Percentiles rank a stretch among this genome's conserved stretches.
phyloP scores from a whole-genome alignment of 2,329 filamentous ascomycete species.

The Lecanicillium sp. region DNA sequence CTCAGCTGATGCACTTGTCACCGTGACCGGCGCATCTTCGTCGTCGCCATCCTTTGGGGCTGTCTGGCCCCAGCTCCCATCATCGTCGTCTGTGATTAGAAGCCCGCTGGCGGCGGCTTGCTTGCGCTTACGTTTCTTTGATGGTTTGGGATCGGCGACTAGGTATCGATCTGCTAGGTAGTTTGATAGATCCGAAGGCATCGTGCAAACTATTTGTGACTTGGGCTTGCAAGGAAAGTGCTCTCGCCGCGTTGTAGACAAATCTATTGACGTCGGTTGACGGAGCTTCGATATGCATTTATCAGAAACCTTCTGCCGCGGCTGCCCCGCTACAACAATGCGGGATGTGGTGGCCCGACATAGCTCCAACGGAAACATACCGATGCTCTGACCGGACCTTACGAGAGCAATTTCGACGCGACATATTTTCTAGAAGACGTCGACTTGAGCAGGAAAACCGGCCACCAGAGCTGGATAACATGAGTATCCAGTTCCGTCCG shows the following conservation, averaged over 20 bases:
- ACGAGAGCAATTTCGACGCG: too few species aligned
- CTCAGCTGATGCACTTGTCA: slow-evolving; percentile 46
- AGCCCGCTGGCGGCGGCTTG: slow-evolving; percentile 40
- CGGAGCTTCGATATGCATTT: slow-evolving; percentile 4
- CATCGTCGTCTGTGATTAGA: slow-evolving; percentile 58
- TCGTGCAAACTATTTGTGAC: slow-evolving; percentile 16
- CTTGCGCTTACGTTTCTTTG: slow-evolving; percentile 59
- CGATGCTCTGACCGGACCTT: background rate
- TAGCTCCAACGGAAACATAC: slow-evolving; percentile 1
- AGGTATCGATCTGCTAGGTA: slow-evolving; percentile 93
- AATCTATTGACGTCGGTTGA: background rate
- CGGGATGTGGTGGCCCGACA: slow-evolving; percentile 3
- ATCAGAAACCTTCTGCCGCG: slow-evolving; percentile 2
- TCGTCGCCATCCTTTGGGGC: slow-evolving; percentile 40
- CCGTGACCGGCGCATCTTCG: slow-evolving; percentile 40
- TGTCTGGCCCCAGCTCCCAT: slow-evolving; percentile 39
- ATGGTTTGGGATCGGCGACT: slow-evolving; percentile 45
- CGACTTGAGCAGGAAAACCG: too few species aligned
- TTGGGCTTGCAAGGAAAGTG: background rate
- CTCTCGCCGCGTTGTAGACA: too few species aligned
- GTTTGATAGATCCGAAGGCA: slow-evolving; percentile 59
- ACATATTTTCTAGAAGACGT: too few species aligned
- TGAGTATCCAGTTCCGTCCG: slow-evolving; percentile 18
- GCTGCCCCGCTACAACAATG: slow-evolving; percentile 10
- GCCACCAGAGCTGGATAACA: slow-evolving; percentile 13